phyloP scores from a whole-genome alignment of 2,329 filamentous ascomycete genomes.

The Curvularia sp. region DNA sequence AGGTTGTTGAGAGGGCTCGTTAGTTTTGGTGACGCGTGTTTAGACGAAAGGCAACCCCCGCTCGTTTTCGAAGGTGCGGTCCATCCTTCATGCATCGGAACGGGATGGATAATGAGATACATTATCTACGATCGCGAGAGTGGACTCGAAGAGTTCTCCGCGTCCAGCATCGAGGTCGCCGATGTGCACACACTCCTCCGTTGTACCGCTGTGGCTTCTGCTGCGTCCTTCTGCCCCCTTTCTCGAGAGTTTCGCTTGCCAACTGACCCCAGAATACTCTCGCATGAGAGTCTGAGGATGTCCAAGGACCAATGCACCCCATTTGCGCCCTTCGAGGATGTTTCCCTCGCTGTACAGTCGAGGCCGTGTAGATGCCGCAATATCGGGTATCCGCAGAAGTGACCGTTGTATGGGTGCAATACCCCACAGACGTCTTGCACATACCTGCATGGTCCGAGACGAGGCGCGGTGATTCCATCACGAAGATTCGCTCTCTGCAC shows the following conservation, averaged over 20 bases:
- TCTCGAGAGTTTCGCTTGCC: not conserved
- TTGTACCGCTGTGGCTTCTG: not conserved
- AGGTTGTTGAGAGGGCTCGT: not conserved
- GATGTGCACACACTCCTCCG: not conserved
- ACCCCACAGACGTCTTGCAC: not conserved
- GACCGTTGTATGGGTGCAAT: not conserved
- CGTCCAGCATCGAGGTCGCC: not conserved
- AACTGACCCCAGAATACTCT: not conserved
- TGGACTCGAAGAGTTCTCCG: not conserved
- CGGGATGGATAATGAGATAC: not conserved
- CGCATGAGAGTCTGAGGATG: not conserved
- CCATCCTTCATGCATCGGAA: not conserved
- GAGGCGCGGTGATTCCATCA: not conserved
- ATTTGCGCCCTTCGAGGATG: not conserved
- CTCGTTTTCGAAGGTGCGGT: not conserved
- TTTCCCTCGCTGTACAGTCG: not conserved
- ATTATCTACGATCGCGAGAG: not conserved
- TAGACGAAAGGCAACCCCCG: not conserved
- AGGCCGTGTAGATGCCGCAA: not conserved
- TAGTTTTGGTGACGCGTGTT: not conserved
- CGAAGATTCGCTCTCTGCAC: not conserved
- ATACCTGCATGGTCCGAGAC: not conserved
- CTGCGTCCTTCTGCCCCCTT: not conserved
- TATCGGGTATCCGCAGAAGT: not conserved
- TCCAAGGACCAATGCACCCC: not conserved